phyloP scores from a whole-genome alignment of 2,329 filamentous ascomycete species.

The Aspergillus sp. region DNA sequence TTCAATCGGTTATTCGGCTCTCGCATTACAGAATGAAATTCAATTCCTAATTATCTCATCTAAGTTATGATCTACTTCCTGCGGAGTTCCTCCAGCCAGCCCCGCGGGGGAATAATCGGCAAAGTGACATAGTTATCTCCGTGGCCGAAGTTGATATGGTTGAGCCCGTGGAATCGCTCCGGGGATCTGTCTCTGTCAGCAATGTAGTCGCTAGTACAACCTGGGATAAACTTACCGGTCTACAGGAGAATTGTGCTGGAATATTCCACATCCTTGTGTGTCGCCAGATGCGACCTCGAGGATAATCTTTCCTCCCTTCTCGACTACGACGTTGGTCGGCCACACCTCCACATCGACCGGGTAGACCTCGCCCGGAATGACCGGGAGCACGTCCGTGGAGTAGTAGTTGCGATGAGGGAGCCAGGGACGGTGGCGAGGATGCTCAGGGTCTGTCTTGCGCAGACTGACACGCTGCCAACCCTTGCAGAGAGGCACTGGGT shows the following conservation, averaged over 20 bases:
- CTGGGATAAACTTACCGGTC: conserved; percentile 29
- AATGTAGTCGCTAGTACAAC: neutral
- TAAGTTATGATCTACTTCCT: neutral
- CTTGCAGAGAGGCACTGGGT: conserved; percentile 57
- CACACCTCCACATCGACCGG: conserved; percentile 51
- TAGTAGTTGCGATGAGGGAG: conserved; percentile 55
- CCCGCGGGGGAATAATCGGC: conserved; percentile 47
- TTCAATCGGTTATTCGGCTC: neutral
- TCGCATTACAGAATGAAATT: neutral
- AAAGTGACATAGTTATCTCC: conserved; percentile 52
- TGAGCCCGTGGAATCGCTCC: conserved; percentile 49
- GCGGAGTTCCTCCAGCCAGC: neutral
- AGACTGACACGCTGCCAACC: conserved; percentile 58
- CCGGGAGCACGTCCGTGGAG: conserved; percentile 50
- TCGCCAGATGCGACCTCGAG: conserved; percentile 46
- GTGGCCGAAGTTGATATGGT: conserved; percentile 53
- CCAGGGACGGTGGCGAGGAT: conserved; percentile 48
- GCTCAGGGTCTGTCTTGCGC: conserved; percentile 50
- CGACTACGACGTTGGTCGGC: conserved; percentile 42
- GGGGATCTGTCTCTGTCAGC: conserved; percentile 37
- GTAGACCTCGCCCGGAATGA: conserved; percentile 54
- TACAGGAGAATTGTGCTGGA: conserved; percentile 48
- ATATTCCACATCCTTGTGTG: conserved; percentile 55
- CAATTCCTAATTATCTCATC: neutral
- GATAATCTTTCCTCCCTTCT: conserved; percentile 34